Evolutionary conservation across 2,329 filamentous ascomycete species (phyloP), one percentile per base, ranked within the genome.

Genomic region (Fusarium incarnatum): DNA sequence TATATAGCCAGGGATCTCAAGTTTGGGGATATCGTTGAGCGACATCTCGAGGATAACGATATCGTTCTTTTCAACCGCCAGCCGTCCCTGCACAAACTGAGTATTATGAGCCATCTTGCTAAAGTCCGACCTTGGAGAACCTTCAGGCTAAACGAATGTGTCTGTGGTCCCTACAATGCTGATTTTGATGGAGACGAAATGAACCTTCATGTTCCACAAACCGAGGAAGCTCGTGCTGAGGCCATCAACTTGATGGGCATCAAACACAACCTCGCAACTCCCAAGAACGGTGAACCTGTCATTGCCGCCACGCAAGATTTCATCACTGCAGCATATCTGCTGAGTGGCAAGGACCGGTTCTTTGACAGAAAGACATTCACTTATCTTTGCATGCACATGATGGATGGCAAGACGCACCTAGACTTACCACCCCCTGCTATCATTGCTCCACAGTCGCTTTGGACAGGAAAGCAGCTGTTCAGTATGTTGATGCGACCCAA

Each of bases 221-320:
- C 96, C 0, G 96, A 99, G 82, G 96, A 99, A 81, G 95, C 96
- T 13, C 89, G 96, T 60, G 93, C 95, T 4, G 96, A 99, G 81
- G 96, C 96, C 1, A 97, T 97, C 75, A 94, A 95, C 72, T 83
- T 99, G 49, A 99, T 99, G 96, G 96, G 96, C 44, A 94, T 99
- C 59, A 97, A 98, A 82, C 90, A 98, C 84, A 99, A 99, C 78
- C 81, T 99, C 62, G 92, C 92, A 6, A 99, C 96, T 0, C 96
- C 96, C 1, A 98, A 98, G 81, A 98, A 98, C 81, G 96, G 96
- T 77, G 95, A 97, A 74, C 96, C 96, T 3, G 97, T 99, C 75
- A 98, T 99, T 82, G 94, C 94, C 20, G 95, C 96, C n/a, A 99
- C 97, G 30, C 96, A 99, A 77, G 96, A 99, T 85, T 99, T 99